phyloP scores from a whole-genome alignment of 208 protist genomes.

The Trypanosoma congolense region DNA sequence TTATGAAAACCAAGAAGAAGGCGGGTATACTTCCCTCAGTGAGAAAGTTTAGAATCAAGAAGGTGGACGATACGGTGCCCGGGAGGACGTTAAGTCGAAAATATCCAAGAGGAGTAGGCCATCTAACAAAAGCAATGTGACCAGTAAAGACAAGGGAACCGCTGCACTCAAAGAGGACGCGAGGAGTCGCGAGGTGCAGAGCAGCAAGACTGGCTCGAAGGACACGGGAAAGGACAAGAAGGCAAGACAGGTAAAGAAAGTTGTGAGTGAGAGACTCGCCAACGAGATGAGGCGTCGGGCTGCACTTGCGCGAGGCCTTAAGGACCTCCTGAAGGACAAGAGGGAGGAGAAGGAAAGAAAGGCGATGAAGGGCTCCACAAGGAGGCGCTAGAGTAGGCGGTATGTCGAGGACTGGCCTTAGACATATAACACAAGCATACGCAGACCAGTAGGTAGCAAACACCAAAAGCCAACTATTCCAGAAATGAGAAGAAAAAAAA shows the following conservation, averaged over 20 bases:
- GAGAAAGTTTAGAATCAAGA: constrained; percentile 18
- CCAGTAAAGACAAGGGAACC: not conserved
- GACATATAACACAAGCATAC: not conserved
- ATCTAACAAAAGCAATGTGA: not conserved
- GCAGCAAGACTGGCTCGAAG: constrained; percentile 3
- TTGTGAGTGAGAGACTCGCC: not conserved
- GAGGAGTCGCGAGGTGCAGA: too few relatives aligned
- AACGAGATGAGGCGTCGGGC: not conserved
- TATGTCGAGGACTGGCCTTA: too few relatives aligned
- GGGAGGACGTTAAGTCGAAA: not conserved
- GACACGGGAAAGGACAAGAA: constrained; percentile 5
- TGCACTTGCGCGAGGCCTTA: constrained; percentile 1
- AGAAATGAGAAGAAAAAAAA: too few relatives aligned
- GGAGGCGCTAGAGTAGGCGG: not conserved
- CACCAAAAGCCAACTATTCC: too few relatives aligned
- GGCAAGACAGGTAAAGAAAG: constrained; percentile 11
- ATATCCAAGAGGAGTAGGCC: not conserved
- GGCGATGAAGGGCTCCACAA: not conserved
- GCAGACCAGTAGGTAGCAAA: not conserved
- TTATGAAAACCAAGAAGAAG: not conserved
- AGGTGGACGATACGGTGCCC: constrained; percentile 12
- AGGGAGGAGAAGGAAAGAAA: not conserved
- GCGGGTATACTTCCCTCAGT: not conserved
- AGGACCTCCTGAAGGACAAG: not conserved
- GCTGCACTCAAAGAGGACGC: too few relatives aligned